Conservation (phyloP, 2,329 filamentous ascomycete species). For the Venturia asperata region DNA sequence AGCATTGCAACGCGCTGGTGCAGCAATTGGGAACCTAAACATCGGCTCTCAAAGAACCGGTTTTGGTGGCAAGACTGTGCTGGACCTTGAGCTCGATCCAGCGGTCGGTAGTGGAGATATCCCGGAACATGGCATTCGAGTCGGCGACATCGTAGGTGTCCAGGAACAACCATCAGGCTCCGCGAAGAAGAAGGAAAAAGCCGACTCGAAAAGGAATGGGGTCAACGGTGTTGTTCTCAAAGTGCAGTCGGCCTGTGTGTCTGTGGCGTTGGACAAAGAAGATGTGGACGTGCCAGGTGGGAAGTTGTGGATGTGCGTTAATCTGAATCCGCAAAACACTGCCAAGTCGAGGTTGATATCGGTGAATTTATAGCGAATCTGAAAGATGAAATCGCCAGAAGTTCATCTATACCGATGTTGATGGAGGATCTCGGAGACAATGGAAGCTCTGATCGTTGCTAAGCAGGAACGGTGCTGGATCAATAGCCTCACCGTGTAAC, state of each 20-base stretch:
- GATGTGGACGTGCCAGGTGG: constrained; percentile 47
- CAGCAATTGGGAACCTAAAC: constrained; percentile 69
- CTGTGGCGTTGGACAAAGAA: constrained; percentile 64
- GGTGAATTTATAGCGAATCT: neutral
- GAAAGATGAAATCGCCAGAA: neutral
- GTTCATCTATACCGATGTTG: neutral
- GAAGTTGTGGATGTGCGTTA: constrained; percentile 56
- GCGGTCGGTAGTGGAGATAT: constrained; percentile 49
- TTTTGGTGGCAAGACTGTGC: constrained; percentile 79
- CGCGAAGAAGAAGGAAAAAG: constrained; percentile 65
- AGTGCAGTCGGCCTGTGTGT: constrained; percentile 51
- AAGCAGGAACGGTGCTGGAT: neutral
- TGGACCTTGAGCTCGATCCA: constrained; percentile 71
- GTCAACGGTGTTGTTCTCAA: constrained; percentile 63
- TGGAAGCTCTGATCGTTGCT: neutral
- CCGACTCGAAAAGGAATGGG: constrained; percentile 61
- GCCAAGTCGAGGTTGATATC: neutral
- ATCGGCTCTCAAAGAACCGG: constrained; percentile 75
- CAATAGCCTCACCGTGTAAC: neutral
- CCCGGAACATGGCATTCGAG: constrained; percentile 66
- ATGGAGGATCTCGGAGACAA: neutral
- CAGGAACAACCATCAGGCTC: constrained; percentile 65
- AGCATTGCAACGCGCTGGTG: constrained; percentile 66
- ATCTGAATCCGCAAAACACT: neutral
- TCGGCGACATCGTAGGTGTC: constrained; percentile 71